Conservation (phyloP, 257 asterid species). For the Salvia miltiorrhiza region DNA sequence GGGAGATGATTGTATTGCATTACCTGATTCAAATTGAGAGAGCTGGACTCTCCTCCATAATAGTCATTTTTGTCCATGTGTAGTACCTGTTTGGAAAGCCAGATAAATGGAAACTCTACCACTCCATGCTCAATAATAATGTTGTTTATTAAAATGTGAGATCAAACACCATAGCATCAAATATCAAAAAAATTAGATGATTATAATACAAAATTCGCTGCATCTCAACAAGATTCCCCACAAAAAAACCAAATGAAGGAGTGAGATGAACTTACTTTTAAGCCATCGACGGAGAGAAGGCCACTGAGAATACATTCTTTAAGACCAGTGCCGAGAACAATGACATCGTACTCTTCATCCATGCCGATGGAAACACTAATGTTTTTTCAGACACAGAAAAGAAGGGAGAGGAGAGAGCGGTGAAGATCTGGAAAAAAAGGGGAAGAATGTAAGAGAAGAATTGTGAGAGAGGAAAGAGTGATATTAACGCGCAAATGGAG, state of each 20-base stretch:
- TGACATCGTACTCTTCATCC: conserved; percentile 96
- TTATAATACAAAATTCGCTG: no score
- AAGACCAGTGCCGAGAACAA: conserved; percentile 95
- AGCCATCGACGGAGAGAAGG: conserved; percentile 88
- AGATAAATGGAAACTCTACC: neutral
- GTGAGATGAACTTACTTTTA: conserved; percentile 40
- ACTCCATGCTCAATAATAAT: no score
- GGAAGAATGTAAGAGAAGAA: conserved; percentile 12
- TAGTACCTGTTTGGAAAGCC: conserved; percentile 51
- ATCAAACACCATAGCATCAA: no score
- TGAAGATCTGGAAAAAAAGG: neutral
- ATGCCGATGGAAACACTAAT: conserved; percentile 26
- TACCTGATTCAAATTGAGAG: conserved; percentile 87
- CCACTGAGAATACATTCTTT: conserved; percentile 95
- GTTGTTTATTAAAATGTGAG: no score
- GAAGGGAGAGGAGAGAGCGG: neutral
- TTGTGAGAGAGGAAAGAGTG: conserved; percentile 4
- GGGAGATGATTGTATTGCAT: neutral
- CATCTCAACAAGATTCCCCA: no score
- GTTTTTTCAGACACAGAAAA: neutral
- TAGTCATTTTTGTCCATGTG: conserved; percentile 98
- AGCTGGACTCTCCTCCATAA: conserved; percentile 92
- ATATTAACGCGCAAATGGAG: conserved; percentile 19
- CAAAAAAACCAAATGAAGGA: neutral
- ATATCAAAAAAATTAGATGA: no score